Base-by-base conservation (phyloP, 1,284 basidiomycete genomes). In the Marasmius oreades region DNA sequence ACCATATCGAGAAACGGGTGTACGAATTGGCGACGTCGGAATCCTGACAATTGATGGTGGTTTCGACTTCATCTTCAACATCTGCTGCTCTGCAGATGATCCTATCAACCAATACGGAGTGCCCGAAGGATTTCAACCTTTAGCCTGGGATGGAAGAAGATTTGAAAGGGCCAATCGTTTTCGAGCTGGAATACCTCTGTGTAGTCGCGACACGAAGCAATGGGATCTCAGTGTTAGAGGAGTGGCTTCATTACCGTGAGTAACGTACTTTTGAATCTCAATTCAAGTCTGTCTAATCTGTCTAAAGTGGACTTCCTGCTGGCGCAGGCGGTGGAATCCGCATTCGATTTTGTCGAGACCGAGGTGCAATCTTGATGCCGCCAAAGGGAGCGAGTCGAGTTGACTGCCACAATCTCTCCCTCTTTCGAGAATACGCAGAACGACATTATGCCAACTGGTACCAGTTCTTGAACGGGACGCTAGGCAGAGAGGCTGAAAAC, bases 1-100 rank as follows among this genome's bases (percentile, higher is more conserved):
- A 18, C 61, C 59, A 34, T 63, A 64, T 55, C 59, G 56, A 45
- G 58, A 57, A 0, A 54, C 62, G 37, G 66, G 64, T 0, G 61
- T 68, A 33, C 57, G 53, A 20, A 70, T 70, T 6, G 66, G 69
- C 5, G 68, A 72, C 55, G 59, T 63, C 14, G 62, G 62, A 3
- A 47, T 63, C 14, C 18, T 63, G 33, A 57, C 50, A 8, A 14
- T 36, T 10, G 51, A 63, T 20, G 62, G 63, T 11, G 46, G 39
- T 7, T 64, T 64, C 46, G 55, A 63, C 33, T 63, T 57, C 34
- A 24, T 61, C 24, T 62, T 64, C 58, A 64, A 63, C 36, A 52
- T 63, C 34, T 61, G 52, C 43, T 36, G 23, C 39, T 28, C 55
- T 14, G 53, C 55, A 7, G 50, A 58, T 23, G n/a, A 59, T 48